phyloP scores from a whole-genome alignment of 176 grass and related monocot species.

The Hyparrhenia diplandra region DNA sequence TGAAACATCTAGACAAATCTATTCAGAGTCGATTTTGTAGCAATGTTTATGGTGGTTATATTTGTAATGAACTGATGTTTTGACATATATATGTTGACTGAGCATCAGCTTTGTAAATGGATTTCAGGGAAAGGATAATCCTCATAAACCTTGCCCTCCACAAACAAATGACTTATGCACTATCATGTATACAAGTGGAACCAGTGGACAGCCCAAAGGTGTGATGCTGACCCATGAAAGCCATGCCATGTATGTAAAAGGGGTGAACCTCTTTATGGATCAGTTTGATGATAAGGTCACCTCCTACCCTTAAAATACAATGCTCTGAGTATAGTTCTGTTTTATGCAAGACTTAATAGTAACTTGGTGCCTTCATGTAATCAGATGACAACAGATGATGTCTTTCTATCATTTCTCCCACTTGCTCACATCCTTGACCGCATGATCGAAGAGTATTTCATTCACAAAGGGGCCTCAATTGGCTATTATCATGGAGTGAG shows the following conservation, averaged over 20 bases:
- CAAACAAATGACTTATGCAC: slow-evolving; percentile 76
- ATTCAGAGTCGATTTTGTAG: slow-evolving; percentile 14
- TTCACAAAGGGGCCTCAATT: slow-evolving; percentile 93
- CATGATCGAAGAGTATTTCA: slow-evolving; percentile 94
- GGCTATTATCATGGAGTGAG: slow-evolving; percentile 96
- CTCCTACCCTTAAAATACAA: not conserved
- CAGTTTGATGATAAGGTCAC: slow-evolving; percentile 87
- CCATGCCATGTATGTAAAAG: slow-evolving; percentile 62
- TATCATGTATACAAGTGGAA: slow-evolving; percentile 99
- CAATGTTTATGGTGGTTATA: slow-evolving; percentile 8
- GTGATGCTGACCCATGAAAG: slow-evolving; percentile 85
- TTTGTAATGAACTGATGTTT: slow-evolving; percentile 10
- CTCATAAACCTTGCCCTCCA: slow-evolving; percentile 50
- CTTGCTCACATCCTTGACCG: slow-evolving; percentile 97
- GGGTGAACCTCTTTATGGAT: slow-evolving; percentile 79
- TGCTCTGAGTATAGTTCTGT: not conserved
- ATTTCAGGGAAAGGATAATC: slow-evolving; percentile 75
- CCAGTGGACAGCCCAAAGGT: slow-evolving; percentile 88
- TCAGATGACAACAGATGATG: slow-evolving; percentile 95
- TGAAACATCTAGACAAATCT: slow-evolving; percentile 20
- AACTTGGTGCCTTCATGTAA: slow-evolving; percentile 26
- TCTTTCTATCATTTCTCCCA: slow-evolving; percentile 96
- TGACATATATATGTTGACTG: slow-evolving; percentile 21
- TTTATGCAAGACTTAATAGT: slow-evolving; percentile 10
- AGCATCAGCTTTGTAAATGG: slow-evolving; percentile 14